These are phyloP conservation scores for Cercospora zeina DNA, from an alignment of 2,329 filamentous ascomycete genomes.

Conservation along the genomic window DNA sequence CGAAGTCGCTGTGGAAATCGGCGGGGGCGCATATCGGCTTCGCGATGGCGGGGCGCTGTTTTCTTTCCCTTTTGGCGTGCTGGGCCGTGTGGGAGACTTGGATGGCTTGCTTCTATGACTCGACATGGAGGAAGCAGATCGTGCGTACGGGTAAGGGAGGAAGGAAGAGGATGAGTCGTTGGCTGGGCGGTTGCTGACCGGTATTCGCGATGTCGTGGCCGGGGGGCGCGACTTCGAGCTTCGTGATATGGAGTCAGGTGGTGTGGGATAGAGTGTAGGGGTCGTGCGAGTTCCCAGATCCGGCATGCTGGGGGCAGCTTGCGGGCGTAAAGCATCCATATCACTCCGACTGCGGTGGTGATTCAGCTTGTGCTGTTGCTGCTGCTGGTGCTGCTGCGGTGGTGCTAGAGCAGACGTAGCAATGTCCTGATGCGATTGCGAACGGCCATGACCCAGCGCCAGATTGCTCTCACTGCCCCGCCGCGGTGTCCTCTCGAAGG, in stretches of 20 bases:
- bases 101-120: constrained; percentile 32
- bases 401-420: constrained; percentile 28
- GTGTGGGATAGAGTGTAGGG: constrained; percentile 31
- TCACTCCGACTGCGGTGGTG: constrained; percentile 41
- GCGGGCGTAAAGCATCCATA: constrained; percentile 31
- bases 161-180: constrained; percentile 39
- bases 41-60: constrained; percentile 33
- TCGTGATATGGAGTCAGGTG: constrained; percentile 29
- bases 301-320: constrained; percentile 35
- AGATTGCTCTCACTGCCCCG: constrained; percentile 73
- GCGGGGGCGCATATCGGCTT: constrained; percentile 41
- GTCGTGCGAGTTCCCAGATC: constrained; percentile 29
- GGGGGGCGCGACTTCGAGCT: constrained; percentile 6
- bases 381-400: constrained; percentile 13
- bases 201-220: constrained; percentile 35
- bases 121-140: constrained; percentile 36
- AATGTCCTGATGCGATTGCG: constrained; percentile 53
- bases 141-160: constrained; percentile 29
- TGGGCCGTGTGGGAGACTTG: constrained; percentile 36
- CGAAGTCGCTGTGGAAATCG: constrained; percentile 32
- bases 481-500: constrained; percentile 40
- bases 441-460: constrained; percentile 54
- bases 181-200: constrained; percentile 34
- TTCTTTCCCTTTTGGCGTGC: constrained; percentile 31
- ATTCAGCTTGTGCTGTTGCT: constrained; percentile 28